phyloP scores from a whole-genome alignment of 2,329 filamentous ascomycete species.

The Aureobasidium pullulans region DNA sequence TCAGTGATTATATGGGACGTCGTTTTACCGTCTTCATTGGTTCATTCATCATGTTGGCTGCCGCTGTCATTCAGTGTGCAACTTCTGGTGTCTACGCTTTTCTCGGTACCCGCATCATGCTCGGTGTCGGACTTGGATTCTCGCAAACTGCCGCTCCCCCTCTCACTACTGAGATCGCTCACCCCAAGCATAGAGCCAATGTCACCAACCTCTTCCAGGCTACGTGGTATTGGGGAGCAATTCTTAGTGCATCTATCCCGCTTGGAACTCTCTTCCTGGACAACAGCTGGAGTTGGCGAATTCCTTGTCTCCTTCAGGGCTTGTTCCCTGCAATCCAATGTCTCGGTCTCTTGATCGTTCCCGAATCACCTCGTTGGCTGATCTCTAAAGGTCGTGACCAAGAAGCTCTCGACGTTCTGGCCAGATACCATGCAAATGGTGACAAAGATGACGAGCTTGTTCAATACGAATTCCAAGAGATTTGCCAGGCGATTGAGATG shows the following conservation, averaged over 20 bases:
- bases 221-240: constrained; percentile 21
- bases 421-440: constrained; percentile 39
- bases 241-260: constrained; percentile 20
- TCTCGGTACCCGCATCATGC: constrained; percentile 17
- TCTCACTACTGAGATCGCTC: constrained; percentile 8
- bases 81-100: constrained; percentile 24
- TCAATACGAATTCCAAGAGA: constrained; percentile 54
- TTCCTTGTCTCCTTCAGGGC: constrained; percentile 21
- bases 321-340: constrained; percentile 20
- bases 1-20: constrained; percentile 22
- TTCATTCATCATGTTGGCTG: constrained; percentile 18
- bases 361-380: constrained; percentile 23
- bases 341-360: constrained; percentile 18
- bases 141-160: constrained; percentile 21
- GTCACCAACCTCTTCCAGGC: constrained; percentile 27
- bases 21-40: constrained; percentile 20
- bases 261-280: constrained; percentile 19
- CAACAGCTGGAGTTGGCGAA: constrained; percentile 23
- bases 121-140: constrained; percentile 30
- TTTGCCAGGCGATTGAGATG: constrained; percentile 48
- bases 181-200: constrained; percentile 19
- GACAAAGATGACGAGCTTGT: constrained; percentile 45
- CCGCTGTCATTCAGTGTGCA: constrained; percentile 17
- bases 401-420: constrained; percentile 27
- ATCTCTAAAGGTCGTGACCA: constrained; percentile 19